Percentiles rank a stretch among this genome's conserved stretches.
These are phyloP conservation scores for Hibiscus trionum DNA, from an alignment of 345 rosid genomes.

Conservation along the genomic window DNA sequence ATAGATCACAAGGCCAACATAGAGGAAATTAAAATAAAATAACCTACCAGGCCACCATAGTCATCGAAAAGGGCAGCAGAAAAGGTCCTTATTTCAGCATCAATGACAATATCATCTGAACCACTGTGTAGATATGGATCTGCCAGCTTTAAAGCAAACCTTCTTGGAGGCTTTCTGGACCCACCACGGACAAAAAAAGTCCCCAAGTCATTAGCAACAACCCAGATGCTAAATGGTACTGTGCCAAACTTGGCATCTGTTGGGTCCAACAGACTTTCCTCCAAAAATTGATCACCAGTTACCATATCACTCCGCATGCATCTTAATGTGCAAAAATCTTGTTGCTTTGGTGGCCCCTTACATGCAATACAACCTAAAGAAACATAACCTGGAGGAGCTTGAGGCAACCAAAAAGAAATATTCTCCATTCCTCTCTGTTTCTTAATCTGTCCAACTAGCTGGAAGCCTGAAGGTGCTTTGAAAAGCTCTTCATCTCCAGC, in stretches of 20 bases:
- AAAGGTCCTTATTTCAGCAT: constrained; percentile 67
- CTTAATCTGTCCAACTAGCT: constrained; percentile 73
- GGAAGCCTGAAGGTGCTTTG: constrained; percentile 59
- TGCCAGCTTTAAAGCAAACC: constrained; percentile 88
- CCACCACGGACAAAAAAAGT: constrained; percentile 80
- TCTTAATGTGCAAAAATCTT: constrained; percentile 56
- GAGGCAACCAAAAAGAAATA: constrained; percentile 92
- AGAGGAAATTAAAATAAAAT: background rate
- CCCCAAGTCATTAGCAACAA: constrained; percentile 61
- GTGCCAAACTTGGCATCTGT: constrained; percentile 47
- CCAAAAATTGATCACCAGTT: constrained; percentile 67
- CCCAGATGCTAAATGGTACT: constrained; percentile 89
- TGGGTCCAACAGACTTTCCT: constrained; percentile 91
- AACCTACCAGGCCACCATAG: constrained; percentile 90
- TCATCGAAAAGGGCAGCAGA: constrained; percentile 94
- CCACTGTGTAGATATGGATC: constrained; percentile 51
- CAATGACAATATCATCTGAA: constrained; percentile 64
- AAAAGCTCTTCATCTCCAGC: constrained; percentile 58
- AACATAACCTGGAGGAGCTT: constrained; percentile 91
- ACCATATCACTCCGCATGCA: constrained; percentile 88
- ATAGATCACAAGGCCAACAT: background rate
- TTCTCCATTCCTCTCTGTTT: constrained; percentile 73
- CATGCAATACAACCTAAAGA: constrained; percentile 84
- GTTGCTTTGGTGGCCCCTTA: constrained; percentile 61
- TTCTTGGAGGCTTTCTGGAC: constrained; percentile 78